phyloP scores from a whole-genome alignment of 2,329 filamentous ascomycete species.

The Arthrobotrys entomopaga region DNA sequence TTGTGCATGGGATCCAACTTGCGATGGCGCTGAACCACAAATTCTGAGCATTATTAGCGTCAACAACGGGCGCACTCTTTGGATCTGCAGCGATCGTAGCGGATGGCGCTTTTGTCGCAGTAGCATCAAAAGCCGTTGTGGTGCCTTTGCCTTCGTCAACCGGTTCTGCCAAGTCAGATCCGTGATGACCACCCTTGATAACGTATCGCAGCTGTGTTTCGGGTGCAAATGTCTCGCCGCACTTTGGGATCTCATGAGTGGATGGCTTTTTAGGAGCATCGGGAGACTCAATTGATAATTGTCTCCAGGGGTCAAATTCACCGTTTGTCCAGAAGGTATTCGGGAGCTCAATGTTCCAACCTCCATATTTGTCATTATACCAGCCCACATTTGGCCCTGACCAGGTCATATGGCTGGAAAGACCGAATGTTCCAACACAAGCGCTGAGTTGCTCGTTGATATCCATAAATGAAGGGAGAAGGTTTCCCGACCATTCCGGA shows the following conservation, averaged over 20 bases:
- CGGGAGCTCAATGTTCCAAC: constrained; percentile 63
- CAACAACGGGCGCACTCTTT: constrained; percentile 17
- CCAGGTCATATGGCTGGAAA: constrained; percentile 54
- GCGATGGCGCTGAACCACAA: constrained; percentile 26
- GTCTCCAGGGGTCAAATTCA: constrained; percentile 64
- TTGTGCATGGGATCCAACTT: constrained; percentile 26
- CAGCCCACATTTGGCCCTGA: constrained; percentile 60
- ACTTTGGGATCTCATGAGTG: constrained; percentile 41
- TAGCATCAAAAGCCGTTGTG: background rate
- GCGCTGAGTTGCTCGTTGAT: constrained; percentile 61
- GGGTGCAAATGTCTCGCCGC: constrained; percentile 29
- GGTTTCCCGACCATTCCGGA: constrained; percentile 32
- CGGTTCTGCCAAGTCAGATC: constrained; percentile 43
- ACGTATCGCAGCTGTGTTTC: constrained; percentile 52
- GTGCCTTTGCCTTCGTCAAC: background rate
- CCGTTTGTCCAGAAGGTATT: constrained; percentile 64
- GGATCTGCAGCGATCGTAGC: constrained; percentile 7
- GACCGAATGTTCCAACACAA: constrained; percentile 62
- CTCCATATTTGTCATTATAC: constrained; percentile 62
- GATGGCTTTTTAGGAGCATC: constrained; percentile 59
- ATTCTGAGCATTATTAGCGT: constrained; percentile 33
- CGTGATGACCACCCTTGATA: constrained; percentile 54
- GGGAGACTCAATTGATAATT: constrained; percentile 60
- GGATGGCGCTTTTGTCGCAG: constrained; percentile 2
- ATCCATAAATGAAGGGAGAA: constrained; percentile 59